A percentile compares a stretch with the other conserved stretches of the same genome.
phyloP scores from a whole-genome alignment of 1,284 basidiomycete species.

The Volvariella surrecta region DNA sequence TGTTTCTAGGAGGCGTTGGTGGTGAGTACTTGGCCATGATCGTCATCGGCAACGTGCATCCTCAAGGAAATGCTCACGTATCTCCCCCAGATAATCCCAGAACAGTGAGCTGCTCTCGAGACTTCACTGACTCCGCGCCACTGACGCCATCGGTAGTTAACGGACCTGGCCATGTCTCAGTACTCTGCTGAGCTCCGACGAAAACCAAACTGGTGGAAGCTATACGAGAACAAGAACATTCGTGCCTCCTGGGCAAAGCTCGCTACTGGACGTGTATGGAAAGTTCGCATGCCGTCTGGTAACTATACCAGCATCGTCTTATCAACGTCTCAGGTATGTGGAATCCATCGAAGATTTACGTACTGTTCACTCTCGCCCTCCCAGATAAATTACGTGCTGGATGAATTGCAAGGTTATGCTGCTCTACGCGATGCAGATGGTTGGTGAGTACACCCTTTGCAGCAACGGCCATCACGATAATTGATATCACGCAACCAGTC shows the following conservation, averaged over 20 bases:
- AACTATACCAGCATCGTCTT: slow-evolving; percentile 9
- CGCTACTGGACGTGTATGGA: slow-evolving; percentile 22
- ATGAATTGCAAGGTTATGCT: slow-evolving; percentile 41
- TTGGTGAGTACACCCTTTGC: slow-evolving; percentile 23
- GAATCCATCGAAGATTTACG: not conserved
- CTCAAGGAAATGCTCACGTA: not conserved
- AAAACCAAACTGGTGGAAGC: slow-evolving; percentile 32
- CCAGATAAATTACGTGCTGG: slow-evolving; percentile 40
- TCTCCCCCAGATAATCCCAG: slow-evolving; percentile 29
- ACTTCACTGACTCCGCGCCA: slow-evolving; percentile 3
- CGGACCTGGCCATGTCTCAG: slow-evolving; percentile 40
- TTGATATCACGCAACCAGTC: slow-evolving; percentile 20
- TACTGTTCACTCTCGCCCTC: not conserved
- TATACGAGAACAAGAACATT: slow-evolving; percentile 18
- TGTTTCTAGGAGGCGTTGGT: slow-evolving; percentile 31
- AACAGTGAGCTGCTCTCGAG: slow-evolving; percentile 26
- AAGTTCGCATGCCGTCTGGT: slow-evolving; percentile 26
- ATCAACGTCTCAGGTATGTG: slow-evolving; percentile 31
- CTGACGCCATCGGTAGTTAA: slow-evolving; percentile 24
- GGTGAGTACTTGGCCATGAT: slow-evolving; percentile 16
- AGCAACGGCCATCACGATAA: slow-evolving; percentile 1
- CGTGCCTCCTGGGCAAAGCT: slow-evolving; percentile 25
- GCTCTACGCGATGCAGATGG: slow-evolving; percentile 28
- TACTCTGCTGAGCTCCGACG: slow-evolving; percentile 36
- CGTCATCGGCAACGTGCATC: not conserved